Conservation (phyloP, 2,329 filamentous ascomycete species). For the Aspergillus spinulosporus region DNA sequence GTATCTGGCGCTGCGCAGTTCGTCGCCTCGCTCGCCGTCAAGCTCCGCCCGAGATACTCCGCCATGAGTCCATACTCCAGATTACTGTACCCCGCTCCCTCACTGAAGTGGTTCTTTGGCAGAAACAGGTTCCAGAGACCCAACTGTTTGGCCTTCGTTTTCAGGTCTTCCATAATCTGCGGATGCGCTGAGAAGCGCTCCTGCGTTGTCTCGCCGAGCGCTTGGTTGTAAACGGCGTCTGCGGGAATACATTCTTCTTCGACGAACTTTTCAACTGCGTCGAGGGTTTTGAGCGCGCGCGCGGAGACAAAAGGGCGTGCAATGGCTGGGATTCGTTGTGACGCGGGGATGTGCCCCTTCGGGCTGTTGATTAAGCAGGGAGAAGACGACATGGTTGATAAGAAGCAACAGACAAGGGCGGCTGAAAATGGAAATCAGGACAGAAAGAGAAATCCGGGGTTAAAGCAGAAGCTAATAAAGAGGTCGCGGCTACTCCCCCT, state of each 20-base stretch:
- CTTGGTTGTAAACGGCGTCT: constrained; percentile 76
- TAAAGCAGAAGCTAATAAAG: background rate
- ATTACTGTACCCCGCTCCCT: constrained; percentile 92
- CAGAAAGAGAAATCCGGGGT: background rate
- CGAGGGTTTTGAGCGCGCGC: constrained; percentile 76
- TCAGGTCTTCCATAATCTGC: constrained; percentile 81
- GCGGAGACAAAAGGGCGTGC: constrained; percentile 72
- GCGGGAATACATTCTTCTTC: constrained; percentile 91
- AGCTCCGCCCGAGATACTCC: constrained; percentile 88
- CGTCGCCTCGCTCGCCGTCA: constrained; percentile 68
- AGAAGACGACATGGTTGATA: background rate
- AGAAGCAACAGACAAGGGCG: background rate
- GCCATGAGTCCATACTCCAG: constrained; percentile 98
- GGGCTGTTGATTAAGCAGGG: background rate
- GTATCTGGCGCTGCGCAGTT: constrained; percentile 92
- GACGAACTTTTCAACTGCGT: constrained; percentile 90
- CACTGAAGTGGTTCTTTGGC: constrained; percentile 83
- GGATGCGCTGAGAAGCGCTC: constrained; percentile 80
- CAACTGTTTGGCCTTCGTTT: constrained; percentile 75
- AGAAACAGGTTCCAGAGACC: constrained; percentile 99
- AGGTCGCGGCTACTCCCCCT: constrained; percentile 2
- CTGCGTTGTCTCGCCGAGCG: constrained; percentile 69
- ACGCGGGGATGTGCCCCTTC: constrained; percentile 1
- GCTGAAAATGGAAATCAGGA: background rate
- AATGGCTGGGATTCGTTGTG: constrained; percentile 55